Evolutionary conservation across 805 yeast genomes (phyloP), one percentile per base, ranked within the genome.

Genomic region (Schizosaccharomyces osmophilus): DNA sequence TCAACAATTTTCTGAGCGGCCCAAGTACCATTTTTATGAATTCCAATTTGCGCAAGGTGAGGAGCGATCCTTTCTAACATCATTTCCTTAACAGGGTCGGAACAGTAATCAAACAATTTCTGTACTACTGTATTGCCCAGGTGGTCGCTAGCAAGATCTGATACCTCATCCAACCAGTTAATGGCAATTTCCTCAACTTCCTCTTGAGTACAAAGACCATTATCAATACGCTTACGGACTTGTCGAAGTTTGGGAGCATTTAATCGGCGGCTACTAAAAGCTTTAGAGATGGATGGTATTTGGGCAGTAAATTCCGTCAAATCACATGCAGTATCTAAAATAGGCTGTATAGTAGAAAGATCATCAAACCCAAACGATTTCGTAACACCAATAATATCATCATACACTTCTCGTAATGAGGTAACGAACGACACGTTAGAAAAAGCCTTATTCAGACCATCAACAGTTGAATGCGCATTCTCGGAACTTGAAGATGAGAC

Each of bases 1-100:
- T 82, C 84, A 66, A 93, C 88, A 71, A 93, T 83, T 71, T 90
- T 93, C 72, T 93, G 98, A 31, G 95, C 95, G 1, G 97, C 97
- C 98, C 98, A 93, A 4, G 98, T 93, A 64, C 98, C 98, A 71
- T 93, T 93, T 69, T 93, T 93, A 73, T 93, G 98, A 62, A 87
- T 83, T 67, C 97, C 93, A 77, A 90, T 84, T 67, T 87, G 93
- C 0, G 96, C 86, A 64, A 93, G 75, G 68, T 78, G 87, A 32
- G 89, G 94, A 3, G 84, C 75, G 48, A 94, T 80, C 65, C 79
- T 79, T 67, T 84, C 80, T 62, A 93, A 77, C 87, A 93, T 84
- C 70, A 84, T 79, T 66, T 85, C 83, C 68, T 87, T 86, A 62
- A 88, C 77, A 2, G 82, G 76, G 19, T 83, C 80, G 5, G 86